These are phyloP conservation scores for Phoma sp. DNA, from an alignment of 2,329 filamentous ascomycete genomes.

Conservation along the genomic window DNA sequence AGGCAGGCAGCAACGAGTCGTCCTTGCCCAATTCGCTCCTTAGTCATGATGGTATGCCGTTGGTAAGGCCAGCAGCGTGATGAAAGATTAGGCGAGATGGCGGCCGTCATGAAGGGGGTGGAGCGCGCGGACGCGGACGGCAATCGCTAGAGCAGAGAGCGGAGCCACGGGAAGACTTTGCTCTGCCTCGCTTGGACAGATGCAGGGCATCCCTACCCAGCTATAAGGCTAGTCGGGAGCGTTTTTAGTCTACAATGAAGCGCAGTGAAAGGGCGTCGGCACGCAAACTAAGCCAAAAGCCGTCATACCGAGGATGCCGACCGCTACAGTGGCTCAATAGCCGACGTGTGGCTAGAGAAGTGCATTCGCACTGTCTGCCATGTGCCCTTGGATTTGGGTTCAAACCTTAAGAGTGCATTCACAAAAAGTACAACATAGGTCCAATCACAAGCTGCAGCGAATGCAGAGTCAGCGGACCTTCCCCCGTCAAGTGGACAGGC, in stretches of 20 bases:
- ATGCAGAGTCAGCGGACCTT: conserved; percentile 1
- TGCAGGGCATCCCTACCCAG: background rate
- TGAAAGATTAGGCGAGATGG: conserved; percentile 11
- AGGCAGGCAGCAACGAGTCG: background rate
- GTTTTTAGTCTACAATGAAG: conserved; percentile 6
- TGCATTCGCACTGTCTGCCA: background rate
- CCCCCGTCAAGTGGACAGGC: conserved; percentile 1
- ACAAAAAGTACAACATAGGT: conserved; percentile 1
- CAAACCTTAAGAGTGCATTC: conserved; percentile 8
- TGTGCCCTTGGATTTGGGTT: conserved; percentile 1
- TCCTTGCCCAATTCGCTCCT: background rate
- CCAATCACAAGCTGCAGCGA: conserved; percentile 1
- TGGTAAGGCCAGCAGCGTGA: background rate
- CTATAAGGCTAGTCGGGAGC: background rate
- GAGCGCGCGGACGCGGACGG: conserved; percentile 14
- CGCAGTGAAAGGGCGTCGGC: background rate
- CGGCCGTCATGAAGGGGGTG: conserved; percentile 12
- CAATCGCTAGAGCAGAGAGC: background rate
- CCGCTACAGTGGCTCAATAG: background rate
- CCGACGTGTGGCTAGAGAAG: background rate
- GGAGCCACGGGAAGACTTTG: conserved; percentile 7
- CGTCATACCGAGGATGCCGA: conserved; percentile 3
- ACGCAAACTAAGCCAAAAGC: background rate
- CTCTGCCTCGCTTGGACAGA: background rate
- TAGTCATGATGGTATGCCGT: background rate